These are phyloP conservation scores for Curvularia verruculosa DNA, from an alignment of 2,329 filamentous ascomycete genomes.

Conservation along the genomic window DNA sequence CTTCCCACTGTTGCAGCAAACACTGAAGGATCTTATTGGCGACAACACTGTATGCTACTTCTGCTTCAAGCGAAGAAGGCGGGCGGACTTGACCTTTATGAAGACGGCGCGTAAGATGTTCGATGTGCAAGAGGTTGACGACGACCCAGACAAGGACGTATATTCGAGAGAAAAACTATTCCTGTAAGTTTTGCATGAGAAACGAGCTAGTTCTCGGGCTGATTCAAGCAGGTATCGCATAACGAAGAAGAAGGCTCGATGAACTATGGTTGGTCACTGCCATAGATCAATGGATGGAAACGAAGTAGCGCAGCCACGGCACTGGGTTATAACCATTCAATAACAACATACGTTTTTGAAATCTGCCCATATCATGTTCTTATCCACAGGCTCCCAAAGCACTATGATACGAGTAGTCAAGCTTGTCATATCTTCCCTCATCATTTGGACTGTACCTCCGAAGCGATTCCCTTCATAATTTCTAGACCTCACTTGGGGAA, in stretches of 20 bases:
- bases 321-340: too few species aligned
- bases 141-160: constrained; percentile 55
- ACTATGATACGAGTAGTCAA: too few species aligned
- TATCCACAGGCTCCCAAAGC: neutral
- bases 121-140: constrained; percentile 53
- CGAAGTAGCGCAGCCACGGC: neutral
- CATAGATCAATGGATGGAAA: neutral
- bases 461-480: neutral
- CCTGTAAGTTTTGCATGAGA: constrained; percentile 49
- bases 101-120: constrained; percentile 58
- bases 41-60: constrained; percentile 75
- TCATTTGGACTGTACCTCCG: neutral
- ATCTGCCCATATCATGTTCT: neutral
- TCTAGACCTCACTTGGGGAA: neutral
- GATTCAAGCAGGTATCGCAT: constrained; percentile 28
- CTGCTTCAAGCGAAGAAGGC: constrained; percentile 91
- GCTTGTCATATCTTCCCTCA: neutral
- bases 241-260: constrained; percentile 23
- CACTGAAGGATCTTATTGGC: constrained; percentile 74
- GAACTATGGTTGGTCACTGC: neutral
- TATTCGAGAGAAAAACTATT: constrained; percentile 58
- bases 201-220: neutral
- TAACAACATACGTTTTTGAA: neutral
- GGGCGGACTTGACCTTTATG: constrained; percentile 65
- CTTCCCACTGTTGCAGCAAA: constrained; percentile 84